These are phyloP conservation scores for Coffea canephora DNA, from an alignment of 257 asterid species.

Conservation along the genomic window DNA sequence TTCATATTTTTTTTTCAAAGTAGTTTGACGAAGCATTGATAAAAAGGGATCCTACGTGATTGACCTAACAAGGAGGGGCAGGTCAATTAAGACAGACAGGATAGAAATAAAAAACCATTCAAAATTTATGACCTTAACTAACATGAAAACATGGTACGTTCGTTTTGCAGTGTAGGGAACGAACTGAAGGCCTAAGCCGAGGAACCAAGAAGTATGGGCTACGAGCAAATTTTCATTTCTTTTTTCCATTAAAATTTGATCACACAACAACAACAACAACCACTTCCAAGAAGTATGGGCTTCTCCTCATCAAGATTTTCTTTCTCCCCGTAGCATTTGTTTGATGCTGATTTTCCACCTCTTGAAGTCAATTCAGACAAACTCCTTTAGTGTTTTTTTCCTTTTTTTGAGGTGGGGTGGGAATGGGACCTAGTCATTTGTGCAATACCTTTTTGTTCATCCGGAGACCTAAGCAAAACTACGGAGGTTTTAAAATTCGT, in stretches of 20 bases:
- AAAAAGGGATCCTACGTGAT: too few relatives aligned
- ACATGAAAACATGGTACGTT: too few relatives aligned
- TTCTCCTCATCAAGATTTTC: not conserved
- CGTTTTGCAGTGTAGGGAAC: not conserved
- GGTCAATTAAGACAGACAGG: too few relatives aligned
- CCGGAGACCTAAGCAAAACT: not conserved
- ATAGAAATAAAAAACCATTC: too few relatives aligned
- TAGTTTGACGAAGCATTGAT: not conserved
- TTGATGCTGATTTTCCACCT: not conserved
- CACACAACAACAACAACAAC: not conserved
- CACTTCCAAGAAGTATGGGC: not conserved
- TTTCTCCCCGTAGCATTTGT: not conserved
- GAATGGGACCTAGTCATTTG: not conserved
- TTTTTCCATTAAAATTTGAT: not conserved
- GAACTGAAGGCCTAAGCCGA: not conserved
- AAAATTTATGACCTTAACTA: too few relatives aligned
- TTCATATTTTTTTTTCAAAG: not conserved
- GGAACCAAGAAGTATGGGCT: not conserved
- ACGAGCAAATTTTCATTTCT: too few relatives aligned
- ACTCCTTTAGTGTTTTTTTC: too few relatives aligned
- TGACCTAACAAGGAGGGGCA: too few relatives aligned
- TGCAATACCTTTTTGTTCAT: too few relatives aligned
- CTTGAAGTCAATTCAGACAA: not conserved
- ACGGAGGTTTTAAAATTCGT: too few relatives aligned
- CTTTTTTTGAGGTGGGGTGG: too few relatives aligned